Conservation (phyloP, 176 grass and related monocot genomes). For the Ensete ventricosum region DNA sequence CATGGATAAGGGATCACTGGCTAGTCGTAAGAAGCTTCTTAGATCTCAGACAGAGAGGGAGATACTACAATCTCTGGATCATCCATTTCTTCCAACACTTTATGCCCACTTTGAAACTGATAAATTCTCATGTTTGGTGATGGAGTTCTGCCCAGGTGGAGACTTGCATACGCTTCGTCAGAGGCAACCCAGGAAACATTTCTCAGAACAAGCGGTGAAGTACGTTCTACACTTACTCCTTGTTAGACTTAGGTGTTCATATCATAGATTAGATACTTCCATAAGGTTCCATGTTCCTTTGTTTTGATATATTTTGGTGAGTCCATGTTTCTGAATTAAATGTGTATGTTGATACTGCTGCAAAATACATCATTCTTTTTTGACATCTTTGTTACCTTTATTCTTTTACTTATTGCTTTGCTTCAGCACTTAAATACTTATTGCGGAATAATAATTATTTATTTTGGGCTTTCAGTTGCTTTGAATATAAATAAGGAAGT, state of each 20-base stretch:
- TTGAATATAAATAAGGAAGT: too few species aligned
- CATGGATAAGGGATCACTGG: not conserved
- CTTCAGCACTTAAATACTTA: too few species aligned
- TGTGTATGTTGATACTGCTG: too few species aligned
- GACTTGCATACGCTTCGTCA: not conserved
- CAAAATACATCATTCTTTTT: too few species aligned
- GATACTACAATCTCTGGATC: not conserved
- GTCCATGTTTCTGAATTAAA: too few species aligned
- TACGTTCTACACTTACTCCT: not conserved
- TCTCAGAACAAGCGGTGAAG: not conserved
- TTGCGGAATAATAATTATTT: too few species aligned
- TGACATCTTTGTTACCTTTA: too few species aligned
- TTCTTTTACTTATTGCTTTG: too few species aligned
- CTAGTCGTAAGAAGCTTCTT: not conserved
- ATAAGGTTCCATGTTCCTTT: too few species aligned
- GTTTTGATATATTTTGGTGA: too few species aligned
- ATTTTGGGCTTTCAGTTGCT: too few species aligned
- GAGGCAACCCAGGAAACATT: not conserved
- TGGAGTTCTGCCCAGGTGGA: not conserved
- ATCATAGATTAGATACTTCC: not conserved
- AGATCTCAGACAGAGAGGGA: slow-evolving; percentile 1
- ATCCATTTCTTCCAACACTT: slow-evolving; percentile 4
- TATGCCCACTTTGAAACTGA: not conserved
- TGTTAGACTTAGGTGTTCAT: not conserved
- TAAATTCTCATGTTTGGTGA: slow-evolving; percentile 4